Conservation (phyloP, 2,329 filamentous ascomycete species). For the Claviceps paspali region DNA sequence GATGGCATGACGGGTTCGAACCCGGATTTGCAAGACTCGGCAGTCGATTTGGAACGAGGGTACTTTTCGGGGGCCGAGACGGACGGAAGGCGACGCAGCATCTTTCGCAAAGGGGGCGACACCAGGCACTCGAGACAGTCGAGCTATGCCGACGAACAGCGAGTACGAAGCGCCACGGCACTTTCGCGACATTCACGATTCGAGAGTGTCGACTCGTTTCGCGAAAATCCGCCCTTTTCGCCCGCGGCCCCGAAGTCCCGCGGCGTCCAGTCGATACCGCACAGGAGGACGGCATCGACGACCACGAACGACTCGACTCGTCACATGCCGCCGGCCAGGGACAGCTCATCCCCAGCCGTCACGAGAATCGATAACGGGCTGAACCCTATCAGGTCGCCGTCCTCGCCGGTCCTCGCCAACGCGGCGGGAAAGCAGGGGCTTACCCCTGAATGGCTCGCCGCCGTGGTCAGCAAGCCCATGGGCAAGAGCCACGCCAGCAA, state of each 20-base stretch:
- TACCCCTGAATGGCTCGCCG: slow-evolving; percentile 40
- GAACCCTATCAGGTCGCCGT: slow-evolving; percentile 20
- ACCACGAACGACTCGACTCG: slow-evolving; percentile 39
- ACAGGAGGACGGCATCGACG: slow-evolving; percentile 47
- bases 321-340: slow-evolving; percentile 36
- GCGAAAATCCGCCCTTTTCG: slow-evolving; percentile 44
- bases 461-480: slow-evolving; percentile 33
- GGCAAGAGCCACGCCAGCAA: slow-evolving; percentile 48
- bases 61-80: slow-evolving; percentile 87
- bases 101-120: slow-evolving; percentile 66
- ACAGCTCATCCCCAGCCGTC: slow-evolving; percentile 36
- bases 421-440: slow-evolving; percentile 24
- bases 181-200: slow-evolving; percentile 62
- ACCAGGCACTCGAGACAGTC: slow-evolving; percentile 50
- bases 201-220: slow-evolving; percentile 61
- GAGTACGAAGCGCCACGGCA: slow-evolving; percentile 48
- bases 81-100: slow-evolving; percentile 59
- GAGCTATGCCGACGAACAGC: slow-evolving; percentile 63
- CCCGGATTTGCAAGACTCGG: slow-evolving; percentile 29
- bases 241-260: slow-evolving; percentile 59
- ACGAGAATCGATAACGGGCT: slow-evolving; percentile 39
- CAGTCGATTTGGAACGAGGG: slow-evolving; percentile 61
- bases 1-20: slow-evolving; percentile 25
- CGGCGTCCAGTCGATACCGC: slow-evolving; percentile 30
- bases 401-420: slow-evolving; percentile 25